Evolutionary conservation across 1,284 basidiomycete species (phyloP), one percentile per base, ranked within the genome.

Genomic region (Trichosporon sp.): DNA sequence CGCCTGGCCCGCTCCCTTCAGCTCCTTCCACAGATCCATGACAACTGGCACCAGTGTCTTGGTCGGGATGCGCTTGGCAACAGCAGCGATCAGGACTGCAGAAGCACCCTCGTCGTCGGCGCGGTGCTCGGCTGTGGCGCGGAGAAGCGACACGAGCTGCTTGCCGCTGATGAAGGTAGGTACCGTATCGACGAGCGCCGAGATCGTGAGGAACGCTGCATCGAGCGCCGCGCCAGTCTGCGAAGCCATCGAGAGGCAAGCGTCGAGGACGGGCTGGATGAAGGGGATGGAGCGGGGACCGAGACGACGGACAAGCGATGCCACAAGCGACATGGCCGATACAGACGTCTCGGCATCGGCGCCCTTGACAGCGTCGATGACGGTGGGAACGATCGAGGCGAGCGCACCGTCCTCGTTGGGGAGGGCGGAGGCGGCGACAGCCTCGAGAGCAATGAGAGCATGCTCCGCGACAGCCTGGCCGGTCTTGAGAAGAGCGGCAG

Each of bases 271-370:
- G n/a, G 85, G 83, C 62, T 87, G 87, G 77, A 94, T 88, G 79
- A 87, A 85, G 6, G 93, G 91, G 59, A 96, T 91, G 58, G 91
- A 83, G 0, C 93, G 87, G 21, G 92, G 91, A 0, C 90, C 91
- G n/a, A 95, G 84, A 61, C 87, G 88, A 19, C 83, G 78, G 23
- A 69, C 61, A 9, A 70, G 63, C 9, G 69, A 58, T 10, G 72
- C 68, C 58, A 92, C 81, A 21, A 86, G 83, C 7, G 84, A 78
- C 46, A 94, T 75, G 16, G 85, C 83, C 5, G 49, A 58, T 0
- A 82, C 76, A 61, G 90, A 71, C 1, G 85, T 86, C 32, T 69
- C 63, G n/a, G 77, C 70, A 32, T 58, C 81, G 70, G 21, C 77
- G 74, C 31, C 81, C 76, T 58, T 81, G 27, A 71, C 80, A 79